A percentile compares a stretch with the other conserved stretches of the same genome.
Evolutionary conservation across 352 stramenopile species (phyloP).

Genomic region (Halophytophthora polymorphica): DNA sequence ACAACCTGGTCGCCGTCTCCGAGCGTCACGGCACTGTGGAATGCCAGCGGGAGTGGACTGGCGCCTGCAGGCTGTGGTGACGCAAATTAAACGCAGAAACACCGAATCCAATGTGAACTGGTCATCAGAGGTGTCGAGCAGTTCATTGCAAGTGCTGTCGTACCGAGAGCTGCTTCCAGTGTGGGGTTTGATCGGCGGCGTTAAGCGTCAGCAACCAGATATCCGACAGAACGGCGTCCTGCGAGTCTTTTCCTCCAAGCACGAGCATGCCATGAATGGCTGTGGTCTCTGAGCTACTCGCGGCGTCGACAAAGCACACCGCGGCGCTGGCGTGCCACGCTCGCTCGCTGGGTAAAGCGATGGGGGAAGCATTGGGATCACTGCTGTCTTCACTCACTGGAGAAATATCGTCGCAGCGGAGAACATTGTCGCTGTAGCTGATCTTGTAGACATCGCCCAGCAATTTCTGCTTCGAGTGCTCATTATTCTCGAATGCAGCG

Average conservation of each 20-base stretch:
- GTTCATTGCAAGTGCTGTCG: conserved; percentile 3
- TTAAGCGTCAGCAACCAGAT: conserved; percentile 43
- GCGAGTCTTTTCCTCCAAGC: conserved; percentile 38
- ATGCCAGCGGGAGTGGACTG: conserved; percentile 48
- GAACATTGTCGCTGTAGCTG: conserved; percentile 32
- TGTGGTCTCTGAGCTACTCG: conserved; percentile 12
- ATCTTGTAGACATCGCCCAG: conserved; percentile 45
- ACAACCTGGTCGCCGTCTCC: conserved; percentile 36
- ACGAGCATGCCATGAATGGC: conserved; percentile 36
- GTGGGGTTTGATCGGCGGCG: conserved; percentile 11
- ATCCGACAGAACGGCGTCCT: conserved; percentile 35
- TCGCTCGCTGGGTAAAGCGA: conserved; percentile 14
- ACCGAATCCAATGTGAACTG: conserved; percentile 1
- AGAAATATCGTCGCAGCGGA: conserved; percentile 37
- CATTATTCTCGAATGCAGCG: conserved; percentile 4
- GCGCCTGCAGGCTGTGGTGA: conserved; percentile 38
- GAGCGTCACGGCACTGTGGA: conserved; percentile 40
- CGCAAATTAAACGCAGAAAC: not conserved
- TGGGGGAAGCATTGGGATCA: conserved; percentile 10
- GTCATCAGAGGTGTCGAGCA: not conserved
- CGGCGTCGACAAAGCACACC: conserved; percentile 13
- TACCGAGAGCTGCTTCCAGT: conserved; percentile 43
- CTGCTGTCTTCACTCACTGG: conserved; percentile 9
- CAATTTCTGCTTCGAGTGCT: conserved; percentile 1
- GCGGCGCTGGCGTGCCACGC: conserved; percentile 45